Conservation (phyloP, 2,329 filamentous ascomycete genomes). For the Aspergillus hortae region DNA sequence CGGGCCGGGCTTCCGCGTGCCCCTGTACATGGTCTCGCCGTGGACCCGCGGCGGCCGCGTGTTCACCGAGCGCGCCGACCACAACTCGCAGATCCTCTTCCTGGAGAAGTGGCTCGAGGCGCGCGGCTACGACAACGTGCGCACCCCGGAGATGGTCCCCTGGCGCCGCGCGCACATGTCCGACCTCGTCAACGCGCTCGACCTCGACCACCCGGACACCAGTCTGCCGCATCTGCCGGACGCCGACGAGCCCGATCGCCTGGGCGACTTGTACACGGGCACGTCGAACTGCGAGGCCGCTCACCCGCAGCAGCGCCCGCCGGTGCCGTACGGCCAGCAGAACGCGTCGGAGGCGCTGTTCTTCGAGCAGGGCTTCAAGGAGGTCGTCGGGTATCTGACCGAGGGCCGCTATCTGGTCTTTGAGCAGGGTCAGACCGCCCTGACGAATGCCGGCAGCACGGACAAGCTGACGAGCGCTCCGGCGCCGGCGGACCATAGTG, state of each 20-base stretch:
- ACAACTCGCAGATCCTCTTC: slow-evolving; percentile 55
- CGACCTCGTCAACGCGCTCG: slow-evolving; percentile 47
- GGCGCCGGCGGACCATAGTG: slow-evolving; percentile 36
- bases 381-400: slow-evolving; percentile 50
- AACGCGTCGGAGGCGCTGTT: slow-evolving; percentile 31
- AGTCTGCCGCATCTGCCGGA: slow-evolving; percentile 47
- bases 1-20: slow-evolving; percentile 50
- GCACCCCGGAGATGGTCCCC: slow-evolving; percentile 42
- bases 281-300: slow-evolving; percentile 43
- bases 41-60: slow-evolving; percentile 54
- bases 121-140: slow-evolving; percentile 40
- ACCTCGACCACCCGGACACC: slow-evolving; percentile 48
- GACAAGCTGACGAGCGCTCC: slow-evolving; percentile 16
- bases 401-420: slow-evolving; percentile 55
- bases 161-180: slow-evolving; percentile 50
- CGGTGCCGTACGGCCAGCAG: slow-evolving; percentile 49
- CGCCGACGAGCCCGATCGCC: slow-evolving; percentile 42
- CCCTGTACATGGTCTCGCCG: slow-evolving; percentile 55
- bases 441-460: slow-evolving; percentile 31
- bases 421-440: slow-evolving; percentile 44
- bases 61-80: slow-evolving; percentile 54
- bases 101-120: slow-evolving; percentile 50
- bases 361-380: slow-evolving; percentile 55
- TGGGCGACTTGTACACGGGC: slow-evolving; percentile 46
- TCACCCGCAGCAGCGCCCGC: slow-evolving; percentile 37